Evolutionary conservation across 1,139 yeast species (phyloP).

Genomic region (Diutina mesorugosa): DNA sequence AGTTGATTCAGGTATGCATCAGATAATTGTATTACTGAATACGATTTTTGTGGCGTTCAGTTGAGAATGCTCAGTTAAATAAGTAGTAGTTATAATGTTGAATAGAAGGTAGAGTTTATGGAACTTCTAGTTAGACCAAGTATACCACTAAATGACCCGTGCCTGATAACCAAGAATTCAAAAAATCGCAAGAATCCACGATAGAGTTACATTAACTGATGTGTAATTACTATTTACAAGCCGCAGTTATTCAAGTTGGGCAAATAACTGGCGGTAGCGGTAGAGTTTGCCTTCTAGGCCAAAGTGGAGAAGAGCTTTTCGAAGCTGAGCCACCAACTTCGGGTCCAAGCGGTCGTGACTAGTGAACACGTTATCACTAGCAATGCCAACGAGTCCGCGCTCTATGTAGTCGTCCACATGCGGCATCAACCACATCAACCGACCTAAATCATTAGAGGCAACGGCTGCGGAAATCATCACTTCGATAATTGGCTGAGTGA

Average conservation of each 20-base stretch:
- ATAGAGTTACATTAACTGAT: too few species aligned
- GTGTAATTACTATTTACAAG: background rate
- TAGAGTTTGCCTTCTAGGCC: background rate
- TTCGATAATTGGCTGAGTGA: constrained; percentile 15
- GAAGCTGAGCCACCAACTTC: background rate
- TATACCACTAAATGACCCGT: background rate
- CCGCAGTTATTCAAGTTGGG: background rate
- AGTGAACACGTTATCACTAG: background rate
- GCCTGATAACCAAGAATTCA: background rate
- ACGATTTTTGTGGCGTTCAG: too few species aligned
- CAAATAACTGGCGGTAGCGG: background rate
- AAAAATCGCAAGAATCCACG: too few species aligned
- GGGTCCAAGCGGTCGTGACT: background rate
- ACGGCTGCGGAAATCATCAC: constrained; percentile 15
- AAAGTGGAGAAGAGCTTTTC: background rate
- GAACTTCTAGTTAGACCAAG: too few species aligned
- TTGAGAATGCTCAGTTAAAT: too few species aligned
- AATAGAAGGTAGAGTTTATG: too few species aligned
- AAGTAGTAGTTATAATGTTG: too few species aligned
- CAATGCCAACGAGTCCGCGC: background rate
- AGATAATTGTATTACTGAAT: too few species aligned
- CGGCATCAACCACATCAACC: constrained; percentile 27
- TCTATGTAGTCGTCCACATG: constrained; percentile 19
- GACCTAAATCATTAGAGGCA: constrained; percentile 20
- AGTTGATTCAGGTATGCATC: too few species aligned